Base-by-base conservation (phyloP, 73 alveolate genomes). In the Diophrys appendiculata region DNA sequence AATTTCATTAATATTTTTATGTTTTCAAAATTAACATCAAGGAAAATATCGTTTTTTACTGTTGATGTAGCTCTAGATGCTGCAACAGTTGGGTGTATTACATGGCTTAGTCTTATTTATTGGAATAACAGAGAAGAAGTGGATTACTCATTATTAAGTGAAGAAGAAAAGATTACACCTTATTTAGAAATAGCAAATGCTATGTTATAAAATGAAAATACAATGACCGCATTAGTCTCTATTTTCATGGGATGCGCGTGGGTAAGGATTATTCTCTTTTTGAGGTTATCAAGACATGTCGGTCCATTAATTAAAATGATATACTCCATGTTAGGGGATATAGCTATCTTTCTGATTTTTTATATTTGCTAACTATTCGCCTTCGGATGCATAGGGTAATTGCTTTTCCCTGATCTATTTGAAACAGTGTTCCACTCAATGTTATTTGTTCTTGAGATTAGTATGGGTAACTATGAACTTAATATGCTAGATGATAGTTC, bases 261-360 rank as follows among this genome's bases (percentile, higher is more conserved):
- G 83, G 67, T 56, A 14, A 75, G 72, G 25, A 26, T 75, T 65
- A 25, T 75, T 1, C 33, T 54, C 26, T 1, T 75, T 34, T 33
- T 75, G 28, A 75, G 74, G 33, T 68, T 56, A 2, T 54, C 73
- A 0, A 5, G 75, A 60, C 55, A 33, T 52, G 30, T 75, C 0
- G 83, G 83, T 26, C 83, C 83, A 0, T 55, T 75, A 25, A 34
- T 72, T 1, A 72, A 72, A 52, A 72, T 72, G 81, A 52, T 72
- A 23, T 53, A 52, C 29, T 32, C 35, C 71, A 72, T 72, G 81
- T 43, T 72, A 18, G 0, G 53, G 29, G 81, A 72, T 53, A 72
- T 72, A 0, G 2, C 52, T 1, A 43, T 72, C n/a, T 43, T 43
- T 18, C 18, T 43, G 18, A 43, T 18, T 11, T 43, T 43, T 18